These are phyloP conservation scores for Ustilago crameri DNA, from an alignment of 1,284 basidiomycete species.

Conservation along the genomic window DNA sequence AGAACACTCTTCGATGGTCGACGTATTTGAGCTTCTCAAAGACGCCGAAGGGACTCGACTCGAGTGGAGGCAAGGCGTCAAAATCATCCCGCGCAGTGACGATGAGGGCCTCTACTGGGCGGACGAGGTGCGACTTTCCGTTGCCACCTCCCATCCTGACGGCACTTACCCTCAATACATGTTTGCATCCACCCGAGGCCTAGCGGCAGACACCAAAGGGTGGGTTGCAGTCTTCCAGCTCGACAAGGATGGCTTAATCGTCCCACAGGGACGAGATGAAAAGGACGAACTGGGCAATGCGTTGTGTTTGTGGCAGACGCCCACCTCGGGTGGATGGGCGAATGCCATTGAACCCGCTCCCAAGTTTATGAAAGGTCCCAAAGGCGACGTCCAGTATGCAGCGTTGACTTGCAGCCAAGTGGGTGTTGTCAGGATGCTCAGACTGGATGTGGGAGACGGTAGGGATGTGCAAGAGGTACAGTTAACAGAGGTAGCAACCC, in stretches of 20 bases:
- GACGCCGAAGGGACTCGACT: constrained; percentile 31
- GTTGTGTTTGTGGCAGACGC: constrained; percentile 63
- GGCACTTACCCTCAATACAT: constrained; percentile 49
- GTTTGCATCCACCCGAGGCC: constrained; percentile 69
- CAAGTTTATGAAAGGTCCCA: constrained; percentile 28
- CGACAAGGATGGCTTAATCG: constrained; percentile 53
- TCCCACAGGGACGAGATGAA: constrained; percentile 8
- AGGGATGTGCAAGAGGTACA: not conserved
- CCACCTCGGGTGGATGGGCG: constrained; percentile 70
- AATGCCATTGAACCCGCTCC: constrained; percentile 69
- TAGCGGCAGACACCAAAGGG: constrained; percentile 63
- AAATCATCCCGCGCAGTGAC: constrained; percentile 62
- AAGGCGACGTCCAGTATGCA: constrained; percentile 54
- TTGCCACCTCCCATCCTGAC: constrained; percentile 18
- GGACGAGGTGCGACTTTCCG: constrained; percentile 69
- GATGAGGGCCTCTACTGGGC: constrained; percentile 63
- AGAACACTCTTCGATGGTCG: constrained; percentile 66
- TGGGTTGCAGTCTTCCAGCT: constrained; percentile 68
- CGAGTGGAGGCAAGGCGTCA: constrained; percentile 60
- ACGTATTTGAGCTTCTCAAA: constrained; percentile 55
- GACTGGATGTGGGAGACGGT: constrained; percentile 37
- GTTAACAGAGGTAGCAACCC: constrained; percentile 60
- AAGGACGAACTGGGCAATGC: constrained; percentile 26
- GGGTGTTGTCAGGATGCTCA: constrained; percentile 66
- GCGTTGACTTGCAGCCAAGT: constrained; percentile 68